Evolutionary conservation across 2,329 filamentous ascomycete genomes (phyloP), one percentile per base, ranked within the genome.

Genomic region (Parasarocladium wereldwijsianum): DNA sequence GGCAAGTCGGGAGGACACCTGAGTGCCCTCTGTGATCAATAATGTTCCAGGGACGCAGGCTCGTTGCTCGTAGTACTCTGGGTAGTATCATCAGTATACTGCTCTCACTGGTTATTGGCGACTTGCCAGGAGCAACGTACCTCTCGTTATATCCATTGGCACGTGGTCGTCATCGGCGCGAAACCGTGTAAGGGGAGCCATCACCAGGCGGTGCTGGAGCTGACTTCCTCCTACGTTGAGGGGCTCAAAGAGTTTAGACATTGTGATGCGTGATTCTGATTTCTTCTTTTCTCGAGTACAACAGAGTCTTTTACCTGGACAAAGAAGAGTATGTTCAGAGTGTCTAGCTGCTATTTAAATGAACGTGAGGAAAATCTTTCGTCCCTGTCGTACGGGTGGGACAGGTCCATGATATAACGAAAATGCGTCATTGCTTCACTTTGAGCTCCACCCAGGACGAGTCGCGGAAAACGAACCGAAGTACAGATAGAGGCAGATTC

Each of bases 21-120:
- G 52, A 6, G 66, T 67, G 1, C 59, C 70, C 44, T 77, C 72
- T 3, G 62, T 63, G 38, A 77, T 62, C 24, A 76, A 46, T 3
- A 77, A 50, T 3, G 50, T 54, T 10, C 54, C 37, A 37, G 53
- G 57, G 38, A 54, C 45, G 31, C 21, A 26, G 16, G 43, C 44
- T 4, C 43, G 40, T 33, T 50, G 46, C 6, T 37, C 33, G 33
- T 49, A 47, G 36, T 51, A 49, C 17, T 34, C 26, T 22, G 9
- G 3, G 11, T 8, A 14, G 6, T 13, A 8, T 14, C 3, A 18
- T 5, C 14, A 8, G n/a, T 5, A n/a, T 34, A 6, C 5, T 10
- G 19, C 6, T 21, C 6, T 11, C 6, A 8, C 17, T 17, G 8
- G n/a, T n/a, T n/a, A n/a, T n/a, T n/a, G n/a, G n/a, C n/a, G 19